Conservation (phyloP, 495 filamentous ascomycete species). For the Aspergillus egyptiacus region DNA sequence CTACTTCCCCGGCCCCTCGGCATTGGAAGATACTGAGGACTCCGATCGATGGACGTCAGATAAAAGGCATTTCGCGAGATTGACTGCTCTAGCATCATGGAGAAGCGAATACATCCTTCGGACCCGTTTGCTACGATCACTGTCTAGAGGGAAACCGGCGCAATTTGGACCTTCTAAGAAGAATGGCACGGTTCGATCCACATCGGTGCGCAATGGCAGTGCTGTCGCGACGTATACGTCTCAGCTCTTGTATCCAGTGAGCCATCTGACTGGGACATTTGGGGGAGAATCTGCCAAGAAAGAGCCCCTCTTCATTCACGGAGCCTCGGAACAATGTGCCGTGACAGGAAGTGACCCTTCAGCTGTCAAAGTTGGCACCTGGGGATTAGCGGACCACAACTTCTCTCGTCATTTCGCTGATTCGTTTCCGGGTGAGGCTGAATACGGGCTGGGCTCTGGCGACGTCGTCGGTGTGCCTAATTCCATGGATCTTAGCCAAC, state of each 20-base stretch:
- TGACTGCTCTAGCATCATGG: slow-evolving; percentile 80
- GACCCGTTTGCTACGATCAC: slow-evolving; percentile 74
- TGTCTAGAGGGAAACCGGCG: slow-evolving; percentile 69
- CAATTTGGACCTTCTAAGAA: slow-evolving; percentile 49
- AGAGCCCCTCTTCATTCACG: slow-evolving; percentile 72
- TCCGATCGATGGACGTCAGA: slow-evolving; percentile 53
- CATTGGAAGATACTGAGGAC: slow-evolving; percentile 30
- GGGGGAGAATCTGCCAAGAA: slow-evolving; percentile 55
- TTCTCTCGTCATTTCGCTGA: slow-evolving; percentile 71
- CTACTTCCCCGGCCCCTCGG: slow-evolving; percentile 72
- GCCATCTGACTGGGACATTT: slow-evolving; percentile 69
- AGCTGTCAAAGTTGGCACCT: slow-evolving; percentile 71
- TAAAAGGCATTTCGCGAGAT: slow-evolving; percentile 67
- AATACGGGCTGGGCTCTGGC: slow-evolving; percentile 72
- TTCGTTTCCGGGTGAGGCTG: slow-evolving; percentile 62
- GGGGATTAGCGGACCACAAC: slow-evolving; percentile 72
- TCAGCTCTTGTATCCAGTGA: slow-evolving; percentile 66
- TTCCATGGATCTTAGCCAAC: slow-evolving; percentile 81
- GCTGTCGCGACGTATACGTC: slow-evolving; percentile 74
- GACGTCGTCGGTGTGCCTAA: slow-evolving; percentile 71
- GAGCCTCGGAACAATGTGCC: slow-evolving; percentile 65
- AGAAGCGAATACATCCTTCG: slow-evolving; percentile 86
- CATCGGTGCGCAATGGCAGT: slow-evolving; percentile 47
- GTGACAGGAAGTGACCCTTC: slow-evolving; percentile 71
- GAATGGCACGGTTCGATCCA: slow-evolving; percentile 41